These are phyloP conservation scores for Phanerochaete sordida DNA, from an alignment of 768 basidiomycete species.

Conservation along the genomic window DNA sequence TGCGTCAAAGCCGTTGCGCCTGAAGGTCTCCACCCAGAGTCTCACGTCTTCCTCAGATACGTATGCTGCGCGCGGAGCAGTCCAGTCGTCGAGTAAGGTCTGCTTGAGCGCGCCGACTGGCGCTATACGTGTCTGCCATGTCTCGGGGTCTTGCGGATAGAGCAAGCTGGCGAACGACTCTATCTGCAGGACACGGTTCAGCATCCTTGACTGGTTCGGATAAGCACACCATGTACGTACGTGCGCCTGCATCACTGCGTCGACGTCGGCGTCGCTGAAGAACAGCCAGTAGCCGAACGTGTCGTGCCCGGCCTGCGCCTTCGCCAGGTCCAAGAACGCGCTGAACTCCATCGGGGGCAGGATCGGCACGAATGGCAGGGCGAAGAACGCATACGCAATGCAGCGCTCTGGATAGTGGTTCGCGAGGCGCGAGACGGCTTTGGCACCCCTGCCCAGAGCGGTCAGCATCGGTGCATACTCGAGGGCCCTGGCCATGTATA, in stretches of 20 bases:
- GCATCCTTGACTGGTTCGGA: neutral
- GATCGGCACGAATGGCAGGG: constrained; percentile 14
- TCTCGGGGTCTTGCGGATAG: constrained; percentile 30
- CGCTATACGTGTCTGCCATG: constrained; percentile 34
- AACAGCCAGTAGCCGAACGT: constrained; percentile 40
- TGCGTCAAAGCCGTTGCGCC: constrained; percentile 29
- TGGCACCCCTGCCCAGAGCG: constrained; percentile 18
- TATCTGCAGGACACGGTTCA: neutral
- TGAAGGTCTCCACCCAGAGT: constrained; percentile 24
- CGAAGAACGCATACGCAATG: constrained; percentile 37
- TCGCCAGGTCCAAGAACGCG: neutral
- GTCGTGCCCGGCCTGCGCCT: constrained; percentile 14
- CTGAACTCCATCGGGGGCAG: constrained; percentile 6
- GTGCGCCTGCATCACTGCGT: constrained; percentile 28
- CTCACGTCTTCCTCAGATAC: constrained; percentile 31
- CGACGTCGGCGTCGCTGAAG: constrained; percentile 28
- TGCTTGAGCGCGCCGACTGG: constrained; percentile 31
- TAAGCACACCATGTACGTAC: constrained; percentile 22
- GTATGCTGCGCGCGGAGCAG: constrained; percentile 25
- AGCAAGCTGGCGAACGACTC: constrained; percentile 30
- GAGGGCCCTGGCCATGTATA: neutral
- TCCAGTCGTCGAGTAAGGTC: constrained; percentile 27
- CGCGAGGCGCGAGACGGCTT: constrained; percentile 24
- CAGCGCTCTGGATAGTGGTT: constrained; percentile 37
- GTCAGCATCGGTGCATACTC: neutral